phyloP scores from a whole-genome alignment of 768 basidiomycete genomes.

The Collybiopsis confluens region DNA sequence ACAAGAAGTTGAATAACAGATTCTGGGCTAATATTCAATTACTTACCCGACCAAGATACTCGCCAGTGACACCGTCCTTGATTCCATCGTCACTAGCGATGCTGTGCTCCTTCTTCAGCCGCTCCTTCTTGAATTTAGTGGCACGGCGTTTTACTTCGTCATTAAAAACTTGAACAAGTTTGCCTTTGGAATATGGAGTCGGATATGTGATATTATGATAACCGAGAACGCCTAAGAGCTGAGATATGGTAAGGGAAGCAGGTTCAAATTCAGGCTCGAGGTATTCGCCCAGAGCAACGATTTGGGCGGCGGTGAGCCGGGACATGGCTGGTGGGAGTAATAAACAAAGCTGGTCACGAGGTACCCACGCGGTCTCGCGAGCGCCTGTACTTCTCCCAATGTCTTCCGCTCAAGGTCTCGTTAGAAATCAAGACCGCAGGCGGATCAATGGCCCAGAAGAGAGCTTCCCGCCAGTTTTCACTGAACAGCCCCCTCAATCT shows the following conservation, averaged over 20 bases:
- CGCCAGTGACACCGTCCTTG: conserved; percentile 77
- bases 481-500: conserved; percentile 21
- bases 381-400: too few relatives aligned
- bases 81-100: conserved; percentile 80
- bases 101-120: conserved; percentile 62
- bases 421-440: conserved; percentile 55
- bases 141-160: conserved; percentile 65
- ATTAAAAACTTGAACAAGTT: conserved; percentile 73
- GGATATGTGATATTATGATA: conserved; percentile 76
- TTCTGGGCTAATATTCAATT: background rate
- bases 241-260: conserved; percentile 68
- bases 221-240: conserved; percentile 71
- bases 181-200: conserved; percentile 71
- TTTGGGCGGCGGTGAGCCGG: conserved; percentile 71
- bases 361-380: background rate
- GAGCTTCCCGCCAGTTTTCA: conserved; percentile 62
- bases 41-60: conserved; percentile 51
- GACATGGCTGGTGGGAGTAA: conserved; percentile 6
- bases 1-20: background rate
- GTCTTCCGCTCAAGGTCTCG: background rate
- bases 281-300: conserved; percentile 73
- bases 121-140: conserved; percentile 56
- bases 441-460: conserved; percentile 90
- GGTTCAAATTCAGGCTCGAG: conserved; percentile 78
- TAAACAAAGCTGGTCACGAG: conserved; percentile 1